Percentiles rank a stretch among this genome's conserved stretches.
These are phyloP conservation scores for Monosporascus sp. DNA, from an alignment of 2,329 filamentous ascomycete genomes.

Conservation along the genomic window DNA sequence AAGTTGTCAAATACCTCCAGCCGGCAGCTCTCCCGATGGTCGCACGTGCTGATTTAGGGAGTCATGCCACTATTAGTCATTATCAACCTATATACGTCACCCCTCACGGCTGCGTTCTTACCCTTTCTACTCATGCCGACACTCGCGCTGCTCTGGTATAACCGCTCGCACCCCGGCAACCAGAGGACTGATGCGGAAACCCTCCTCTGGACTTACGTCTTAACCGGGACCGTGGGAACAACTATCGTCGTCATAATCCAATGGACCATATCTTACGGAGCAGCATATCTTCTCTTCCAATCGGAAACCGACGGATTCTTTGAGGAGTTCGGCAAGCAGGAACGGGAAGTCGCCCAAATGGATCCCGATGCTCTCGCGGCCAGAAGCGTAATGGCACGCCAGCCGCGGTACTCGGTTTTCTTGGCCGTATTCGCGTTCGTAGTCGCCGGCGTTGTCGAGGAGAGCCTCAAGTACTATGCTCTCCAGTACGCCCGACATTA, in stretches of 20 bases:
- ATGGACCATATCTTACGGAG: constrained; percentile 1
- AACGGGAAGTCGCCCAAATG: constrained; percentile 1
- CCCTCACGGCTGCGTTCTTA: constrained; percentile 1
- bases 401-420: constrained; percentile 13
- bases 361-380: constrained; percentile 4
- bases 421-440: constrained; percentile 8
- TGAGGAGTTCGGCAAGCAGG: constrained; percentile 1
- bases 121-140: constrained; percentile 2
- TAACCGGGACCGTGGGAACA: constrained; percentile 12
- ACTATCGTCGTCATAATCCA: constrained; percentile 6
- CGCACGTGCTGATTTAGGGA: too few species aligned
- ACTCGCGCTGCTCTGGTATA: constrained; percentile 3
- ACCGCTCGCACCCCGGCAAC: neutral
- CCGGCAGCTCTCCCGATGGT: too few species aligned
- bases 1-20: too few species aligned
- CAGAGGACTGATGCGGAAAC: constrained; percentile 6
- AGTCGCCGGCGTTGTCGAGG: constrained; percentile 12
- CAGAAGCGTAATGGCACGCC: constrained; percentile 2
- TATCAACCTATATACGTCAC: neutral
- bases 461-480: constrained; percentile 12
- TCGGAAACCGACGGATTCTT: constrained; percentile 2
- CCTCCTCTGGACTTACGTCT: constrained; percentile 13
- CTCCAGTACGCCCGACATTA: constrained; percentile 9
- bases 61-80: too few species aligned
- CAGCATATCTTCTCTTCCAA: constrained; percentile 4